Evolutionary conservation across 2,329 filamentous ascomycete genomes (phyloP).

Genomic region (Colletotrichum sp.): DNA sequence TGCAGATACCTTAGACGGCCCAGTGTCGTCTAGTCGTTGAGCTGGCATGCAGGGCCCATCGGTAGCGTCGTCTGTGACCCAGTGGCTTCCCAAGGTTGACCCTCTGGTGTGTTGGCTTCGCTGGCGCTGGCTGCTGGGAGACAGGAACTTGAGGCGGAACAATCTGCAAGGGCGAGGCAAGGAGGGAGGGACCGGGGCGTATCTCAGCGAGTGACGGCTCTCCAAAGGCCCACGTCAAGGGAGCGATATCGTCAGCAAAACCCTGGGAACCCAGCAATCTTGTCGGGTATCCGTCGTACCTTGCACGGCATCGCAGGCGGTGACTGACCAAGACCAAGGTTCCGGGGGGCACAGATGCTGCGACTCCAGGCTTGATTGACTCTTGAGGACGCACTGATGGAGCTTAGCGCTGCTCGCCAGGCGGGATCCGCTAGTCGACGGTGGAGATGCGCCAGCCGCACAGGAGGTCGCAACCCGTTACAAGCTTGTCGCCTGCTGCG

Average conservation of each 20-base stretch:
- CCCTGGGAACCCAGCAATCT: not conserved
- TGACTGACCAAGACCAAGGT: not conserved
- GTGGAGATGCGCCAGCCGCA: constrained; percentile 20
- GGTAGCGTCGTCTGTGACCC: not conserved
- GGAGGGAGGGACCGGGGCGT: not conserved
- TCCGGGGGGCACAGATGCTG: constrained; percentile 12
- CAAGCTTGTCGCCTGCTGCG: not conserved
- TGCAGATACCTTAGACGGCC: not conserved
- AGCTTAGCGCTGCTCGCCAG: constrained; percentile 9
- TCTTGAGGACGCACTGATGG: not conserved
- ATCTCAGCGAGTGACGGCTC: not conserved
- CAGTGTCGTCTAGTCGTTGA: not conserved
- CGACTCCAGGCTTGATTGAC: not conserved
- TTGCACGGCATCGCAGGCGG: constrained; percentile 20
- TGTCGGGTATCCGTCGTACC: not conserved
- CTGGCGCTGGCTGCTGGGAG: constrained; percentile 9
- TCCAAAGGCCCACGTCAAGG: not conserved
- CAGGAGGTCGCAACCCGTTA: constrained; percentile 20
- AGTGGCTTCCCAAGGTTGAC: not conserved
- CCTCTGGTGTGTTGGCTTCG: not conserved
- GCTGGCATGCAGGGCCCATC: not conserved
- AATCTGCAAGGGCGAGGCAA: not conserved
- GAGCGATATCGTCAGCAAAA: not conserved
- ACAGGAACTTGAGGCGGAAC: not conserved
- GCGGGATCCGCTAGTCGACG: constrained; percentile 5